Evolutionary conservation across 768 basidiomycete genomes (phyloP), one percentile per base, ranked within the genome.

Genomic region (Mycena indigotica): DNA sequence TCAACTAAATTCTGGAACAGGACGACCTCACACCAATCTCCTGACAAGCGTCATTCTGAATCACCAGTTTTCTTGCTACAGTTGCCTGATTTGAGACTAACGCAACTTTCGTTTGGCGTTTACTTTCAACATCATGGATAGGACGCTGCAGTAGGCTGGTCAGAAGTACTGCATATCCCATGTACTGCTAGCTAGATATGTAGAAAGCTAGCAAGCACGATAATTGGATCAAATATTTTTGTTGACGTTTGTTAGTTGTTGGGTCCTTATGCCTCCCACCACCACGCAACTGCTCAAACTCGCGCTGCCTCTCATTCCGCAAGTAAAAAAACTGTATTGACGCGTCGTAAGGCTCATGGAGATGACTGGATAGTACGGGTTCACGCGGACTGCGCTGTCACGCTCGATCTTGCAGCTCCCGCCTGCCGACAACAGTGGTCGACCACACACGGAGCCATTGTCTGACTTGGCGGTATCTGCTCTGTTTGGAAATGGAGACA

Each of bases 401-500:
- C 80, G 75, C 48, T 85, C 90, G 21, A 89, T 81, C 5, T 77
- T 89, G 3, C 68, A 75, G 2, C 75, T 89, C 2, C 81, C 84
- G 5, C 54, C 68, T 26, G 75, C 78, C 0, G 32, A 35, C 10
- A 28, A 8, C 13, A 24, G 8, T 21, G 13, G 41, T 15, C 15
- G 23, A 44, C 8, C 13, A 44, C 41, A 44, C 41, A 44, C 86
- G 85, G 73, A 80, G 54, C 89, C 88, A 5, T 82, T 93, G 21
- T 80, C 86, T 1, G 90, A 93, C 56, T 73, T 77, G 0, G 86
- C 89, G 0, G 81, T 93, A 21, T 82, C 86, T 2, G 80, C 87
- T 5, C 74, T 93, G 5, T 94, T 93, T 71, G 91, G 91, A 6
- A 63, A 67, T 15, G 91, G 87, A 23, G 84, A 89, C 55, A 70